phyloP scores from a whole-genome alignment of 1,284 basidiomycete genomes.

The Cutaneotrichosporon cavernicola region DNA sequence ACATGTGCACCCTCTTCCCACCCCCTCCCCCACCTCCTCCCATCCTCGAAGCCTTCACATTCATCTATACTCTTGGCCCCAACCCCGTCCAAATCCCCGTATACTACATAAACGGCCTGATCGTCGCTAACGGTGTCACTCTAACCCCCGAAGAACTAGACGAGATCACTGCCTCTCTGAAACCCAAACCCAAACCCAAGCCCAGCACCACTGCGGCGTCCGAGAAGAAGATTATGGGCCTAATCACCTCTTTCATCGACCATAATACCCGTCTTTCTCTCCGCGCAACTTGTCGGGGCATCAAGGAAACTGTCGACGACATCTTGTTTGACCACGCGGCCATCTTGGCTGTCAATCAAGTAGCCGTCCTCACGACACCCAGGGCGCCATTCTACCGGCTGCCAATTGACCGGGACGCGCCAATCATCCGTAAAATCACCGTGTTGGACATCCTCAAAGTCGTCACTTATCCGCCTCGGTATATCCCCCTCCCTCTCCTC shows the following conservation, averaged over 20 bases:
- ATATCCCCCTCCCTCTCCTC: neutral
- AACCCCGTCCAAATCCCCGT: no score
- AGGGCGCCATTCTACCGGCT: neutral
- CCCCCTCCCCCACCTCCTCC: no score
- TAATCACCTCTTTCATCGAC: neutral
- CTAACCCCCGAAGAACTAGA: no score
- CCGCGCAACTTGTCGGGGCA: neutral
- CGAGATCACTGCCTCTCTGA: no score
- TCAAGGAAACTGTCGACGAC: neutral
- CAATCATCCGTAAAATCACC: neutral
- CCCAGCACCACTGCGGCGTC: no score
- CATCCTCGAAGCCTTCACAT: no score
- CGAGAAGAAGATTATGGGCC: no score
- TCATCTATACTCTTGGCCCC: no score
- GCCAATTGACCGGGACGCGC: neutral
- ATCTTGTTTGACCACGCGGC: neutral
- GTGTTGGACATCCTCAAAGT: neutral
- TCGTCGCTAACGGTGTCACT: no score
- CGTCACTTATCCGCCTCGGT: neutral
- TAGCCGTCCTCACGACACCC: neutral
- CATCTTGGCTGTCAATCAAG: neutral
- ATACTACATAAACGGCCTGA: no score
- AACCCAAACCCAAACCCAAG: no score
- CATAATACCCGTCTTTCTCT: neutral
- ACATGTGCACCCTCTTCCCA: no score